Base-by-base conservation (phyloP, 306 rosid genomes). In the Purshia tridentata region DNA sequence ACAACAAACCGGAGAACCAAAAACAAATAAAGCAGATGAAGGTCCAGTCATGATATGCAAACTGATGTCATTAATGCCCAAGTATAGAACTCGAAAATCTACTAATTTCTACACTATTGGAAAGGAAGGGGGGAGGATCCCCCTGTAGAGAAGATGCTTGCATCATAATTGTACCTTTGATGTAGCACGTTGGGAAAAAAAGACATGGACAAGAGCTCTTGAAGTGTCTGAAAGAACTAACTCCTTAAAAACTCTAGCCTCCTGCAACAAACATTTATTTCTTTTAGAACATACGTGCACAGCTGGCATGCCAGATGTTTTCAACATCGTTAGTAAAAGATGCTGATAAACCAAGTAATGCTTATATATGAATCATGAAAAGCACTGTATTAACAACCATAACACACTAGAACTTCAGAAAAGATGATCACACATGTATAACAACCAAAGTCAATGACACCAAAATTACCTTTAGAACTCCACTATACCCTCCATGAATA, bases 401-500 rank as follows among this genome's bases (percentile, higher is more conserved):
- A 35, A 49, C 12, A 41, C 2, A 16, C 6, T 35, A 8, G 8
- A 54, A 10, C 47, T 54, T 58, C 20, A n/a, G 51, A 4, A 46
- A 45, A 45, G 47, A 63, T 0, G 37, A 6, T 63, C 23, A n/a
- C 6, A 45, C 20, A 49, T 55, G 19, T 20, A 8, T 19, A 60
- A 29, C 8, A 44, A 44, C 8, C 4, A 70, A 16, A 54, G 6
- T 14, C 54, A 40, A 23, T 6, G 71, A 74, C 63, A 75, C 12
- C 39, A 71, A 61, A 4, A 48, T 77, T 94, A 95, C 99, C 96
- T 78, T 87, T 69, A 95, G 71, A 76, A 87, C 82, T 79, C 99
- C 99, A 79, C 98, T 90, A 80, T 91, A 94, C 44, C 99, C 99
- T 77, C 99, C 99, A 66, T 88, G 92, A 70, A 95, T 75, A 59